Evolutionary conservation across 495 filamentous ascomycete species (phyloP).

Genomic region (Aspergillus saccharolyticus): DNA sequence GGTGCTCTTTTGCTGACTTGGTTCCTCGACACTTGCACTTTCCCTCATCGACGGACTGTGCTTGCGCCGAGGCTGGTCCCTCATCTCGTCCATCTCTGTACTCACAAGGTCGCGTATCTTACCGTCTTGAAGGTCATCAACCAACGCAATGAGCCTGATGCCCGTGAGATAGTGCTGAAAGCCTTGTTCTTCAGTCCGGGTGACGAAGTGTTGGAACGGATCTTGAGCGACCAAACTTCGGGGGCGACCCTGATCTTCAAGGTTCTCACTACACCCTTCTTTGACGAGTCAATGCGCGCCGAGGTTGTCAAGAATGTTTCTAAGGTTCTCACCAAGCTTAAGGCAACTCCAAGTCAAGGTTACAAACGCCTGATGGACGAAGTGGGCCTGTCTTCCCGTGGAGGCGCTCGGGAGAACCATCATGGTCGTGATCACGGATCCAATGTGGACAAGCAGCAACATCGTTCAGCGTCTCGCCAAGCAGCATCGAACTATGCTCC

Average conservation of each 20-base stretch:
- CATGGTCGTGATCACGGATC: constrained; percentile 40
- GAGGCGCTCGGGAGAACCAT: constrained; percentile 44
- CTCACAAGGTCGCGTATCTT: constrained; percentile 96
- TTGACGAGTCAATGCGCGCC: constrained; percentile 82
- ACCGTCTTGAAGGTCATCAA: constrained; percentile 98
- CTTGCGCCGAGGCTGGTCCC: constrained; percentile 90
- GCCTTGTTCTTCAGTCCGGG: constrained; percentile 92
- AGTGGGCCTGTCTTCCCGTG: constrained; percentile 73
- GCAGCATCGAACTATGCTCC: constrained; percentile 37
- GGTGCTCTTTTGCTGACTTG: constrained; percentile 91
- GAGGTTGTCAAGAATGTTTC: constrained; percentile 90
- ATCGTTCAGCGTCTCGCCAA: constrained; percentile 46
- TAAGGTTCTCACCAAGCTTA: constrained; percentile 80
- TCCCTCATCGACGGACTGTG: constrained; percentile 85
- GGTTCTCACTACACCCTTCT: constrained; percentile 94
- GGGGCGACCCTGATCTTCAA: constrained; percentile 97
- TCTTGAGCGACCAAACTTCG: constrained; percentile 84
- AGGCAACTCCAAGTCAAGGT: constrained; percentile 88
- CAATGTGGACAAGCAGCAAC: constrained; percentile 43
- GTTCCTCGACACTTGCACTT: constrained; percentile 98
- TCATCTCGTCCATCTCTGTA: constrained; percentile 94
- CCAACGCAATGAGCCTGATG: constrained; percentile 89
- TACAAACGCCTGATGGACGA: constrained; percentile 99
- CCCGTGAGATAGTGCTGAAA: constrained; percentile 84
- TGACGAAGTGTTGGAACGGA: constrained; percentile 83